phyloP scores from a whole-genome alignment of 257 asterid species.

The Ilex asprella region DNA sequence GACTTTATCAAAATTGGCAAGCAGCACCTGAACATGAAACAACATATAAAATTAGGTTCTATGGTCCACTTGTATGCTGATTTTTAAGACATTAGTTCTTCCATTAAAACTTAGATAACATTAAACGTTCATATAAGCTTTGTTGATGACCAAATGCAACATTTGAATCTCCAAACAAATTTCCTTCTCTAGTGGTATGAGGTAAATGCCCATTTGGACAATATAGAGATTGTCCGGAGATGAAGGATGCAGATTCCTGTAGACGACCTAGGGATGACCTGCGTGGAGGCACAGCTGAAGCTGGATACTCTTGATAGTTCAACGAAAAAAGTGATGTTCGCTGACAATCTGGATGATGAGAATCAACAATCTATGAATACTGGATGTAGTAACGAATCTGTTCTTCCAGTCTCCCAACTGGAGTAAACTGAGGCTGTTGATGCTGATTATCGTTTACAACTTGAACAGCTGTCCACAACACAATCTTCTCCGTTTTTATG shows the following conservation, averaged over 20 bases:
- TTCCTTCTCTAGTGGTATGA: slow-evolving; percentile 51
- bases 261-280: slow-evolving; percentile 30
- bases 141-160: slow-evolving; percentile 44
- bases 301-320: slow-evolving; percentile 49
- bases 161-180: slow-evolving; percentile 43
- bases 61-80: too few species aligned
- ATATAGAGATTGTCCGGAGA: slow-evolving; percentile 48
- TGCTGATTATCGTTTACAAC: slow-evolving; percentile 60
- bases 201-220: slow-evolving; percentile 23
- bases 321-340: slow-evolving; percentile 31
- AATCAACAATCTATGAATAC: slow-evolving; percentile 44
- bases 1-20: too few species aligned
- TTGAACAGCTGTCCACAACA: slow-evolving; percentile 97
- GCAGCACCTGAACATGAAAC: too few species aligned
- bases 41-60: too few species aligned
- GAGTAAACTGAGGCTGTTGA: slow-evolving; percentile 40
- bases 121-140: slow-evolving; percentile 16
- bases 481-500: slow-evolving; percentile 74
- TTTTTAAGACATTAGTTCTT: too few species aligned
- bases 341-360: slow-evolving; percentile 36
- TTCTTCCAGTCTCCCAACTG: slow-evolving; percentile 47
- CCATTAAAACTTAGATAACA: too few species aligned
- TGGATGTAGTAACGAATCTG: slow-evolving; percentile 43
- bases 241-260: slow-evolving; percentile 40
- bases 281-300: slow-evolving; percentile 31